These are phyloP conservation scores for Arachis hypogaea DNA, from an alignment of 306 rosid species.

Conservation along the genomic window DNA sequence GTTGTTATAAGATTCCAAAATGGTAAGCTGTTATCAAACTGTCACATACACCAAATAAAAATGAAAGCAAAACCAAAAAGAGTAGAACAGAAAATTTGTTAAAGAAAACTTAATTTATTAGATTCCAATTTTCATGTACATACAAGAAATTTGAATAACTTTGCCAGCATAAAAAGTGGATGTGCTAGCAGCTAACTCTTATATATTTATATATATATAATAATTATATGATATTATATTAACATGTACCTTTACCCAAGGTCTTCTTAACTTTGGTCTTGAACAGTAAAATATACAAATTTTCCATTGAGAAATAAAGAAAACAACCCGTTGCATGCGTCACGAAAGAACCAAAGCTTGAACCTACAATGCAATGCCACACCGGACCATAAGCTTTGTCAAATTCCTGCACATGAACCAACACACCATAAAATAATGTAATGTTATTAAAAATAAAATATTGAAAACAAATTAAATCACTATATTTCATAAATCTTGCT, in stretches of 20 bases:
- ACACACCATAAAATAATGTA: conserved; percentile 26
- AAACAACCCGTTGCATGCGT: conserved; percentile 94
- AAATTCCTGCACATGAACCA: conserved; percentile 70
- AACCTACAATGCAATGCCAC: conserved; percentile 98
- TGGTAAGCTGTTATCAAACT: conserved; percentile 14
- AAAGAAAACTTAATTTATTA: conserved; percentile 26
- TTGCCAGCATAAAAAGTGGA: conserved; percentile 17
- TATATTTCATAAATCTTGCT: conserved; percentile 27
- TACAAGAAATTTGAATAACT: conserved; percentile 32
- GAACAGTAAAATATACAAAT: conserved; percentile 72
- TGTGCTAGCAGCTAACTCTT: conserved; percentile 23
- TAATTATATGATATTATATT: too few relatives aligned
- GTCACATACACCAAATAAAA: neutral
- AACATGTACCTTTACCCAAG: conserved; percentile 45
- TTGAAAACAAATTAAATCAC: neutral
- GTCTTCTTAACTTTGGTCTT: conserved; percentile 83
- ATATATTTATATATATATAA: neutral
- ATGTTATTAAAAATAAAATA: conserved; percentile 14
- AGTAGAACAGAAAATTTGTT: neutral
- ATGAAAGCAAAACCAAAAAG: neutral
- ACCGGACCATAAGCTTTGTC: conserved; percentile 94
- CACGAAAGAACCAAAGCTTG: conserved; percentile 93
- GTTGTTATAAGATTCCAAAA: conserved; percentile 11
- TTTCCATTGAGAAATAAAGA: conserved; percentile 89
- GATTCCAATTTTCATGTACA: conserved; percentile 45